A percentile compares a stretch with the other conserved stretches of the same genome.
Conservation (phyloP, 306 rosid species). For the Cucurbita moschata region DNA sequence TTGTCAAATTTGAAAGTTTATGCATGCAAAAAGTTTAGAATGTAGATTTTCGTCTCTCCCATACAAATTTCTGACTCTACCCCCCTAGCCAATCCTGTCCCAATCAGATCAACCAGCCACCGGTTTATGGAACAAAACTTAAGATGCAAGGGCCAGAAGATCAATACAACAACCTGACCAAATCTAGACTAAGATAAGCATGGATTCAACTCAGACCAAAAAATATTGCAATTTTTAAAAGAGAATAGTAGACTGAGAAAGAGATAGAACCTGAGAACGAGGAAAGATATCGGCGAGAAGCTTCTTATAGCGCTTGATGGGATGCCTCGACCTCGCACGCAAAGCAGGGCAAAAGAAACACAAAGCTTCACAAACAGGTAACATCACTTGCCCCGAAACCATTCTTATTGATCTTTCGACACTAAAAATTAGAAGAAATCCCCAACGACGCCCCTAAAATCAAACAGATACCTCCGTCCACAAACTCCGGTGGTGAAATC, state of each 20-base stretch:
- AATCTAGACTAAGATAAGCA: background rate
- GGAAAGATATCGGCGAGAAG: slow-evolving; percentile 68
- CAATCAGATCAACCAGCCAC: background rate
- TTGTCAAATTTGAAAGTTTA: background rate
- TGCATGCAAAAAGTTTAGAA: background rate
- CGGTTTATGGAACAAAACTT: background rate
- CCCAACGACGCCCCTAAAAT: background rate
- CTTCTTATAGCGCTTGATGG: slow-evolving; percentile 66
- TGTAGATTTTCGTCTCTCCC: background rate
- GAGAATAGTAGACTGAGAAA: background rate
- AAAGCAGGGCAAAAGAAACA: slow-evolving; percentile 69
- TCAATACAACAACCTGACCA: background rate
- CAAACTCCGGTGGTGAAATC: background rate
- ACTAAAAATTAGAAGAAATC: background rate
- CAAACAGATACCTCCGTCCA: background rate
- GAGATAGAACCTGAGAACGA: slow-evolving; percentile 30
- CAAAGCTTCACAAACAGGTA: slow-evolving; percentile 62
- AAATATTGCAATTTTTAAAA: background rate
- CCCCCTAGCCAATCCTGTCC: background rate
- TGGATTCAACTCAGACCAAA: background rate
- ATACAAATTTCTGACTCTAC: background rate
- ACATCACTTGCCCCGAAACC: slow-evolving; percentile 51
- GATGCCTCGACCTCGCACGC: slow-evolving; percentile 67
- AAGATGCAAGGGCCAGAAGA: background rate
- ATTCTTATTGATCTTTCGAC: slow-evolving; percentile 23